These are phyloP conservation scores for Monosporozyma siamensis DNA, from an alignment of 805 yeast genomes.

Conservation along the genomic window DNA sequence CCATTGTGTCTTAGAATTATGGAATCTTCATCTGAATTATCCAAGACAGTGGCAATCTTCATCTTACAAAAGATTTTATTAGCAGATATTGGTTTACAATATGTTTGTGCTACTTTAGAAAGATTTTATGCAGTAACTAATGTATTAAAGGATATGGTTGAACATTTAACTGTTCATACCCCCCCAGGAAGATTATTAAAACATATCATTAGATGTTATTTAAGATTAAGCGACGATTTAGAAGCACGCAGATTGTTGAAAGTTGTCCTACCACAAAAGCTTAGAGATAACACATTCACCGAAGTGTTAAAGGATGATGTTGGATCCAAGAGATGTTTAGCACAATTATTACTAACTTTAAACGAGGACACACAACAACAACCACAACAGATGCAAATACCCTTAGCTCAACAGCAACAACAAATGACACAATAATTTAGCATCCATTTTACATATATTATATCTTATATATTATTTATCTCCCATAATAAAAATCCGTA, in stretches of 20 bases:
- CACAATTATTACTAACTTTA: constrained; percentile 67
- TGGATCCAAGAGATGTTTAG: constrained; percentile 78
- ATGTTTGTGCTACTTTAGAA: constrained; percentile 92
- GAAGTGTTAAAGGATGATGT: constrained; percentile 73
- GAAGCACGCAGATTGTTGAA: constrained; percentile 86
- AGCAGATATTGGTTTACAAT: constrained; percentile 84
- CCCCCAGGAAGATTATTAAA: constrained; percentile 80
- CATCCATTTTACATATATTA: too few species aligned
- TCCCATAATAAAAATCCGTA: neutral
- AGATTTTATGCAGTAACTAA: constrained; percentile 89
- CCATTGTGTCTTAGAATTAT: constrained; percentile 89
- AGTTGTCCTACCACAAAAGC: constrained; percentile 75
- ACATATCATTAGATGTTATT: constrained; percentile 89
- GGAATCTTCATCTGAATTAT: constrained; percentile 89
- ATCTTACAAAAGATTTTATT: constrained; percentile 86
- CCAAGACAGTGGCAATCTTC: constrained; percentile 94
- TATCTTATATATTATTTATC: too few species aligned
- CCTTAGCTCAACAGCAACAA: neutral
- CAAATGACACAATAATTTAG: neutral
- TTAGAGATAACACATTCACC: constrained; percentile 67
- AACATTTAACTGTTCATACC: constrained; percentile 57
- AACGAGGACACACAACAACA: constrained; percentile 29
- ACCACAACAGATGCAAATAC: neutral
- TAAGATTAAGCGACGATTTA: constrained; percentile 78
- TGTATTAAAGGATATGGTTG: constrained; percentile 80